Base-by-base conservation (phyloP, 2,329 filamentous ascomycete species). In the Trichoderma pleuroti region DNA sequence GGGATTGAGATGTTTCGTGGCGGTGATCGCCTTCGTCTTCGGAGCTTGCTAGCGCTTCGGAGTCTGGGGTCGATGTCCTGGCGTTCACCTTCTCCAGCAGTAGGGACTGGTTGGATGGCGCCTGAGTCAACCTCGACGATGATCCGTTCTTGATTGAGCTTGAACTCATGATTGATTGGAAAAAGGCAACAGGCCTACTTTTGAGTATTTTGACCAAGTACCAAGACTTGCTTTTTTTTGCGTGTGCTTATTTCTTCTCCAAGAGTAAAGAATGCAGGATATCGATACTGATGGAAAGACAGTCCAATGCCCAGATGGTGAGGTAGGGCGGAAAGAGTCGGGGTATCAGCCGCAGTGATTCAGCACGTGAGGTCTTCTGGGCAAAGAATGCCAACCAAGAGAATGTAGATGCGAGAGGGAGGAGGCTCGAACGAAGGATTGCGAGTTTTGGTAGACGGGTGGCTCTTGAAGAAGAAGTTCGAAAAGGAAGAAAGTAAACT, bases 41-140 rank as follows among this genome's bases (percentile, higher is more conserved):
- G 14, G 94, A 98, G 74, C 95, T 98, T 66, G 92, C 94, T 72
- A 98, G 84, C 65, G 93, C 95, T 79, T 98, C 95, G 4, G 94
- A 98, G 78, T 98, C 96, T 26, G 95, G 95, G 1, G 95, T 98
- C 9, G 93, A 94, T 68, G 92, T 92, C 76, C 94, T 89, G 70
- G 90, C 87, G 76, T 92, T 92, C 63, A 91, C 85, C 79, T 94
- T 96, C 64, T 95, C 93, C 39, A 93, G 85, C 61, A 93, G 82
- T 49, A 91, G 83, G 49, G 89, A 88, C 71, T 91, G 89, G 76
- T 85, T 91, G 75, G 82, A 88, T 26, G 88, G 84, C 68, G 86
- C 80, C 73, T 84, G 80, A 72, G 81, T 75, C 72, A 84, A 81
- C 81, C 88, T 91, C 32, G 84, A 80, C 72, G 82, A 78, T 75